Evolutionary conservation across 768 basidiomycete genomes (phyloP).

Genomic region (Serpula lacrymans): DNA sequence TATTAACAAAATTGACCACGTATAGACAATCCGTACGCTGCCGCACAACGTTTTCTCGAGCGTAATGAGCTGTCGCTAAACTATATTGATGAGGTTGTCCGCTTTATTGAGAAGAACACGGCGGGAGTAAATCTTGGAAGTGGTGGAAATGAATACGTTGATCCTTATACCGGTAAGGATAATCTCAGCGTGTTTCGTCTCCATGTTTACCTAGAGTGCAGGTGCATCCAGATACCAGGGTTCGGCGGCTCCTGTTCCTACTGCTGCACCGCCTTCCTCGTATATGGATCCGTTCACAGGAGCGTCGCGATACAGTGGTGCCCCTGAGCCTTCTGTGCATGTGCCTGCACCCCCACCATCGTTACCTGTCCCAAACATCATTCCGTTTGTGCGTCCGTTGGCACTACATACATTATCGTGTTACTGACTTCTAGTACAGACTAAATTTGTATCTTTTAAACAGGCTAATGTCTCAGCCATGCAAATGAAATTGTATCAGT

Average conservation of each 20-base stretch:
- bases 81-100: constrained; percentile 87
- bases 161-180: constrained; percentile 82
- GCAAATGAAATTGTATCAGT: constrained; percentile 73
- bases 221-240: constrained; percentile 66
- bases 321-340: constrained; percentile 33
- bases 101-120: constrained; percentile 93
- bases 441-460: constrained; percentile 72
- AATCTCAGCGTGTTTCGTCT: background rate
- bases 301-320: constrained; percentile 55
- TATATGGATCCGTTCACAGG: constrained; percentile 74
- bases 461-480: constrained; percentile 80
- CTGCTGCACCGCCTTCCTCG: constrained; percentile 31
- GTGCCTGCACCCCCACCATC: constrained; percentile 27
- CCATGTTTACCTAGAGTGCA: too few relatives aligned
- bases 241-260: constrained; percentile 28
- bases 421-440: constrained; percentile 34
- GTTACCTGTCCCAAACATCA: constrained; percentile 32
- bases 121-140: constrained; percentile 69
- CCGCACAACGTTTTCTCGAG: constrained; percentile 86
- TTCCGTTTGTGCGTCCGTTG: constrained; percentile 48
- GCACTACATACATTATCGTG: constrained; percentile 1
- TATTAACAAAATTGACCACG: too few relatives aligned
- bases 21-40: constrained; percentile 85
- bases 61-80: constrained; percentile 76
- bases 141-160: constrained; percentile 58